Conservation (phyloP, 352 stramenopile genomes). For the Salisapilia sapeloensis region DNA sequence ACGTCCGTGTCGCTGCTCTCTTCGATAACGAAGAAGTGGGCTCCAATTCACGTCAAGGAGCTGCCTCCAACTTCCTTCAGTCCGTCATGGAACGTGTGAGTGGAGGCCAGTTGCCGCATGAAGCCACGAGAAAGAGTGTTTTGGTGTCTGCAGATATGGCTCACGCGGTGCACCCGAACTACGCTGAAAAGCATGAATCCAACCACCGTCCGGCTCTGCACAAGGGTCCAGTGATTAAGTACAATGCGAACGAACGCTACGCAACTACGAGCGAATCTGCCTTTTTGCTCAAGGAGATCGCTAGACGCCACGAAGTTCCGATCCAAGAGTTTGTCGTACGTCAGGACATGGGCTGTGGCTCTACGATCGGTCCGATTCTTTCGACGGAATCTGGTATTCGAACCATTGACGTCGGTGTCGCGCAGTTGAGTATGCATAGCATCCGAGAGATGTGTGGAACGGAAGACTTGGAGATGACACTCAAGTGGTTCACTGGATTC, state of each 20-base stretch:
- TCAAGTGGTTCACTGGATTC: conserved; percentile 87
- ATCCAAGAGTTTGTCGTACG: conserved; percentile 95
- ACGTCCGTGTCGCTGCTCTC: conserved; percentile 86
- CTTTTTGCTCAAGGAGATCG: conserved; percentile 86
- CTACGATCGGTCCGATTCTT: conserved; percentile 96
- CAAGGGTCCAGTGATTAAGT: conserved; percentile 96
- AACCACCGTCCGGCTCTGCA: conserved; percentile 87
- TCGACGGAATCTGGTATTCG: conserved; percentile 88
- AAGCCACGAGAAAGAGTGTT: conserved; percentile 50
- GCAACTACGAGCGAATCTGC: conserved; percentile 88
- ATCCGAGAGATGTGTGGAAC: conserved; percentile 93
- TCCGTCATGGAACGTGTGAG: conserved; percentile 40
- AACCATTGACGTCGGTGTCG: conserved; percentile 93
- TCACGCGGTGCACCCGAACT: conserved; percentile 97
- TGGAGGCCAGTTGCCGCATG: conserved; percentile 28
- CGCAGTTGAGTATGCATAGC: conserved; percentile 96
- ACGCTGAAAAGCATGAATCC: conserved; percentile 89
- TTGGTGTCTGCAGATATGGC: conserved; percentile 93
- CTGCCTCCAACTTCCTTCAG: conserved; percentile 68
- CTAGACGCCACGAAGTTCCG: conserved; percentile 59
- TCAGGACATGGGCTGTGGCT: conserved; percentile 92
- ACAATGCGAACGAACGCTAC: conserved; percentile 97
- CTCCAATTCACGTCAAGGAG: conserved; percentile 75
- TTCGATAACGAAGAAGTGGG: conserved; percentile 99
- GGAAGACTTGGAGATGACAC: conserved; percentile 57